Base-by-base conservation (phyloP, 2,329 filamentous ascomycete species). In the Fusarium pseudograminearum region DNA sequence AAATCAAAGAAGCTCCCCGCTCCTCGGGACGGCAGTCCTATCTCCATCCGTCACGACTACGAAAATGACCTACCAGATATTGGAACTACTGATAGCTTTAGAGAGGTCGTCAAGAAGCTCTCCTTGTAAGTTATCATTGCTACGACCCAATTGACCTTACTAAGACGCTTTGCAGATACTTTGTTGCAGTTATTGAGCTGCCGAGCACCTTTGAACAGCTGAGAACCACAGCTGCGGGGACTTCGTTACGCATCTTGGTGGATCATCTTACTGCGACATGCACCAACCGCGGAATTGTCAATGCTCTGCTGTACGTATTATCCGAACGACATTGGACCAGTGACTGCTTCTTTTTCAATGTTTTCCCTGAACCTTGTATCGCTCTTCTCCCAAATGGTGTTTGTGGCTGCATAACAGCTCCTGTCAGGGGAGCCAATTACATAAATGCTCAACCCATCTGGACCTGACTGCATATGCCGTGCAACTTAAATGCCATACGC, bases 161-260 rank as follows among this genome's bases (percentile, higher is more conserved):
- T 65, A 46, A 61, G 38, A 52, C 61, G n/a, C n/a, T 42, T 28
- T 34, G 1, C 40, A 91, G 89, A 55, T 91, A 87, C 76, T 86
- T 92, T 65, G 82, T 85, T 61, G 86, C 89, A 61, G 86, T 86
- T 24, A 84, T 93, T 57, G 83, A 85, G 53, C 80, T 89, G 46
- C 90, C 91, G 18, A 87, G 87, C 75, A 90, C 87, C 16, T 93
- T 93, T 79, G 91, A 94, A 75, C 91, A 93, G 78, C 83, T 93
- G 11, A 84, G 90, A 48, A 91, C 89, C 8, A 91, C 88, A 2
- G 83, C 88, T 8, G 87, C 89, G 28, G 89, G 89, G 3, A 85
- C 83, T 66, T 87, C 82, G 71, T 83, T 87, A 74, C 86, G 82
- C 30, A 75, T 78, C 24, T 80, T 94, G 57, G 89, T 92, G 48